A percentile compares a stretch with the other conserved stretches of the same genome.
Evolutionary conservation across 352 stramenopile species (phyloP).

Genomic region (Pythium vanterpoolii): DNA sequence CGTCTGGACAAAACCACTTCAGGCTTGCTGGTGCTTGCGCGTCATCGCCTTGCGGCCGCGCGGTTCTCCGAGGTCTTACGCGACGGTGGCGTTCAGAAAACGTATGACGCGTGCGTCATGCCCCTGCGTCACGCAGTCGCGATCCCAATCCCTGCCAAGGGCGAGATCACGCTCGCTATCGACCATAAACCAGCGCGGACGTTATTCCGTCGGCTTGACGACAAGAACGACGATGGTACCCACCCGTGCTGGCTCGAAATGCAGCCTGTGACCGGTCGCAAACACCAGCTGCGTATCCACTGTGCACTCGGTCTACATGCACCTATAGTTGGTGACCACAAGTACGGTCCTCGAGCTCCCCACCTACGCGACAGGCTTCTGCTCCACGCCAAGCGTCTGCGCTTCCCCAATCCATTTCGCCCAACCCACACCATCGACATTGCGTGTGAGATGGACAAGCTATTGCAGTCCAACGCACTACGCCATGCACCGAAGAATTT

Average conservation of each 20-base stretch:
- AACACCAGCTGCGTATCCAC: conserved; percentile 67
- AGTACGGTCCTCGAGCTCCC: conserved; percentile 29
- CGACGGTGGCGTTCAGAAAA: conserved; percentile 43
- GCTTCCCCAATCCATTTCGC: conserved; percentile 46
- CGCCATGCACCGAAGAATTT: background rate
- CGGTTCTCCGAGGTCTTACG: conserved; percentile 52
- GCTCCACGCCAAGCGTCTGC: conserved; percentile 49
- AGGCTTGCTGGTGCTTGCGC: conserved; percentile 60
- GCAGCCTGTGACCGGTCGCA: conserved; percentile 51
- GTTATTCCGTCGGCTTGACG: conserved; percentile 23
- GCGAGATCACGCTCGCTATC: conserved; percentile 34
- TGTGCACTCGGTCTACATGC: conserved; percentile 36
- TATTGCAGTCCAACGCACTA: background rate
- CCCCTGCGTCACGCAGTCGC: conserved; percentile 6
- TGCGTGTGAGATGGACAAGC: conserved; percentile 13
- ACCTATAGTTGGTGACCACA: conserved; percentile 55
- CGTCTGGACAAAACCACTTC: conserved; percentile 73
- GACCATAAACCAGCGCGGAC: conserved; percentile 47
- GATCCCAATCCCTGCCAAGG: conserved; percentile 23
- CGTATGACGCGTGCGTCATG: conserved; percentile 52
- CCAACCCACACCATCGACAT: conserved; percentile 22
- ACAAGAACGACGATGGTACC: background rate
- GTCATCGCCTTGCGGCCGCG: conserved; percentile 56
- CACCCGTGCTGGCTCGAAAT: conserved; percentile 44
- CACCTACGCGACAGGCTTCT: conserved; percentile 29